Evolutionary conservation across 1,284 basidiomycete species (phyloP).

Genomic region (Xerocomus nothofagi): DNA sequence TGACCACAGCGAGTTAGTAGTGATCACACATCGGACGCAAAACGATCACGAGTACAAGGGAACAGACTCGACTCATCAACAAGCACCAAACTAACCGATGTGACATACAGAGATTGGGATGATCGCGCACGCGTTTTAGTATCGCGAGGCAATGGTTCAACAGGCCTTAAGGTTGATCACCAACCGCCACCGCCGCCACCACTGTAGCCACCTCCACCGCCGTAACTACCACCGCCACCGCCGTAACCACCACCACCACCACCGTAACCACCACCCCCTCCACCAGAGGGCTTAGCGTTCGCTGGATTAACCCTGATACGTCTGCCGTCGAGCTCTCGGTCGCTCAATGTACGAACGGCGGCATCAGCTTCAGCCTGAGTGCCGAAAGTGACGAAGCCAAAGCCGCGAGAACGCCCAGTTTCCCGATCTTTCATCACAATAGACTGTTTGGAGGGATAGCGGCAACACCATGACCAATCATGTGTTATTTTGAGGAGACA

Average conservation of each 20-base stretch:
- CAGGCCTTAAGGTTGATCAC: conserved; percentile 15
- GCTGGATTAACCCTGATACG: conserved; percentile 93
- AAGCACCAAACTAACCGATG: conserved; percentile 5
- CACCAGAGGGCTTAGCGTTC: conserved; percentile 65
- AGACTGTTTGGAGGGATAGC: conserved; percentile 49
- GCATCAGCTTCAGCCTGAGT: conserved; percentile 63
- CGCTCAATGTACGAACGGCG: conserved; percentile 79
- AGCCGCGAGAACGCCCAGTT: conserved; percentile 93
- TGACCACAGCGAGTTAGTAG: background rate
- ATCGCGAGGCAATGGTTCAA: background rate
- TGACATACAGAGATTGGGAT: conserved; percentile 8
- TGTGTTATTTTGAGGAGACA: conserved; percentile 20
- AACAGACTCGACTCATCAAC: conserved; percentile 12
- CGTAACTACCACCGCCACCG: background rate
- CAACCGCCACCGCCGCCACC: conserved; percentile 15
- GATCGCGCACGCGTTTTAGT: conserved; percentile 16
- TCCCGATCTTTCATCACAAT: conserved; percentile 98
- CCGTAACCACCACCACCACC: conserved; percentile 8
- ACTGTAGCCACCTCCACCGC: conserved; percentile 8
- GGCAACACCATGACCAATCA: conserved; percentile 12
- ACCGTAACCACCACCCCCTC: conserved; percentile 9
- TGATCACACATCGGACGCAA: background rate
- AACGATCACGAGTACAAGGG: conserved; percentile 6
- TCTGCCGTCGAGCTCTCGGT: conserved; percentile 91
- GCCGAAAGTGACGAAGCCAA: conserved; percentile 89